Percentiles rank a stretch among this genome's conserved stretches.
Evolutionary conservation across 768 basidiomycete species (phyloP).

Genomic region (Auricularia auricula-judae): DNA sequence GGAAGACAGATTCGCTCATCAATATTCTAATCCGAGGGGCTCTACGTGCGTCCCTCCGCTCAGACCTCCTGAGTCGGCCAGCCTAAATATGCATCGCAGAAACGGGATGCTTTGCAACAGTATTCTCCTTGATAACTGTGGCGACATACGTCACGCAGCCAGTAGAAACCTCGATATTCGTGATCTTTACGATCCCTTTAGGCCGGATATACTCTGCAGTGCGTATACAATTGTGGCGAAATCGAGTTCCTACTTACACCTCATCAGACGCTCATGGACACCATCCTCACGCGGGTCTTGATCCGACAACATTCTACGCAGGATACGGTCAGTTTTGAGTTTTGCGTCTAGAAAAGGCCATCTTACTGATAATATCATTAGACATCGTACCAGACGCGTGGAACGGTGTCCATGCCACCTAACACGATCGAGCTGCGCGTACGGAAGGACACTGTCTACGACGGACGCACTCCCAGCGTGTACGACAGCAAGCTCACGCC

Average conservation of each 20-base stretch:
- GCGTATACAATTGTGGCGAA: background rate
- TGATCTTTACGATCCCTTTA: background rate
- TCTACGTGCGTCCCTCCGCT: background rate
- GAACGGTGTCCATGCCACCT: background rate
- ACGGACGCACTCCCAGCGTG: background rate
- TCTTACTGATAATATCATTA: background rate
- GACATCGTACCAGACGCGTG: background rate
- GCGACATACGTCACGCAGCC: background rate
- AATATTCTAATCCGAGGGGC: background rate
- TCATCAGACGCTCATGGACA: background rate
- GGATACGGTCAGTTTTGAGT: background rate
- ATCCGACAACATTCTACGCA: background rate
- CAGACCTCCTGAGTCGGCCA: no score
- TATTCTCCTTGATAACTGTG: background rate
- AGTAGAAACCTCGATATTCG: background rate
- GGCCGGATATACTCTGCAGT: background rate
- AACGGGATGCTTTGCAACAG: background rate
- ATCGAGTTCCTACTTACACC: no score
- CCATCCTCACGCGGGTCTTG: background rate
- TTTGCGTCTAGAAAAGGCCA: background rate
- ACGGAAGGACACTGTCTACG: background rate
- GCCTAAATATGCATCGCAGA: background rate
- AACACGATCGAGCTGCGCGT: background rate
- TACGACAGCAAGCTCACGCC: background rate
- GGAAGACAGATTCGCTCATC: background rate